Percentiles rank a stretch among this genome's conserved stretches.
Conservation (phyloP, 2,329 filamentous ascomycete genomes). For the Aspergillus pseudonomiae region DNA sequence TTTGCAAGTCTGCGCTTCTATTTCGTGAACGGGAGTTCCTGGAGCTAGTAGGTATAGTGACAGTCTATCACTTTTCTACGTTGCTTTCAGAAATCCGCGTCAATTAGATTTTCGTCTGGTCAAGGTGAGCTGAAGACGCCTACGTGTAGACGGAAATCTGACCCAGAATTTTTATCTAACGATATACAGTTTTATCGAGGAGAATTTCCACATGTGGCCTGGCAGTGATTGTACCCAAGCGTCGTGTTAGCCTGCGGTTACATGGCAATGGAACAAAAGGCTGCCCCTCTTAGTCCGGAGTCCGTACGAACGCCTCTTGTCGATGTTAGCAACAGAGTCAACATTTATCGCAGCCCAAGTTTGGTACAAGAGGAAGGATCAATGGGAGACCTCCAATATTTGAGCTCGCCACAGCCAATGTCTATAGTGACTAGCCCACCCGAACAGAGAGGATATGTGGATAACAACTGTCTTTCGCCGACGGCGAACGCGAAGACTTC, state of each 20-base stretch:
- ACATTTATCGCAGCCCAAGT: conserved; percentile 41
- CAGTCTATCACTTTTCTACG: not conserved
- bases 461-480: conserved; percentile 58
- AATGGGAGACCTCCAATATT: conserved; percentile 18
- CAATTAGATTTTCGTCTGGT: not conserved
- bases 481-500: conserved; percentile 51
- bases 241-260: conserved; percentile 14
- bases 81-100: not conserved
- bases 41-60: not conserved
- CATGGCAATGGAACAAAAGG: conserved; percentile 29
- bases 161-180: not conserved
- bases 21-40: not conserved
- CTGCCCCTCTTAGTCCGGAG: conserved; percentile 14
- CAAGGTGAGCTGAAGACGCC: not conserved
- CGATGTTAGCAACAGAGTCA: conserved; percentile 54
- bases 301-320: conserved; percentile 45
- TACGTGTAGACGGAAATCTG: not conserved
- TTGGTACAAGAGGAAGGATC: conserved; percentile 16
- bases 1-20: not conserved
- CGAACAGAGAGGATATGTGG: conserved; percentile 34
- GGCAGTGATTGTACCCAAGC: not conserved
- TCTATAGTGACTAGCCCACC: conserved; percentile 30
- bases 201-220: conserved; percentile 11
- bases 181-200: not conserved
- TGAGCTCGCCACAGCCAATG: conserved; percentile 31